These are phyloP conservation scores for Trypanosoma platydactyli DNA, from an alignment of 208 protist species.

Conservation along the genomic window DNA sequence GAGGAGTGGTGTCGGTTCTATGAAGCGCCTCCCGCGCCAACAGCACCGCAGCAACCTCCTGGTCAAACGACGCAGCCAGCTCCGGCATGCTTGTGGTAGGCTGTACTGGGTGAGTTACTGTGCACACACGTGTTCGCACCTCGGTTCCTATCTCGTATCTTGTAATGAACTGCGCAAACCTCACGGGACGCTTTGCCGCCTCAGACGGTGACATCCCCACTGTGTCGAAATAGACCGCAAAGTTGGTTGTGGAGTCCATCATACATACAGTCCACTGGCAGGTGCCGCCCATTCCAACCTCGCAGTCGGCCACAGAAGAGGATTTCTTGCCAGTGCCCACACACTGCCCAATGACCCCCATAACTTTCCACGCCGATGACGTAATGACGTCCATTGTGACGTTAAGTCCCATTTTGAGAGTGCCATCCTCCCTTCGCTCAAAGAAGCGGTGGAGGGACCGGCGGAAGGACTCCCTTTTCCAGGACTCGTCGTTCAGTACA, in stretches of 20 bases:
- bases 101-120: slow-evolving; percentile 56
- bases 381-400: slow-evolving; percentile 96
- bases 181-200: slow-evolving; percentile 34
- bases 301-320: slow-evolving; percentile 75
- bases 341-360: slow-evolving; percentile 92
- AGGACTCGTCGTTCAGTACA: slow-evolving; percentile 96
- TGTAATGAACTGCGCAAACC: slow-evolving; percentile 95
- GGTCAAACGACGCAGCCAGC: slow-evolving; percentile 94
- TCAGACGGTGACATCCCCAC: slow-evolving; percentile 39
- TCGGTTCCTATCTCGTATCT: slow-evolving; percentile 93
- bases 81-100: slow-evolving; percentile 59
- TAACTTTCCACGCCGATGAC: slow-evolving; percentile 95
- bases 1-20: slow-evolving; percentile 95
- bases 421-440: slow-evolving; percentile 71
- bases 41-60: slow-evolving; percentile 97
- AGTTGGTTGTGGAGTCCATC: slow-evolving; percentile 91
- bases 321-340: slow-evolving; percentile 93
- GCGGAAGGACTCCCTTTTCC: slow-evolving; percentile 95
- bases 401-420: slow-evolving; percentile 94
- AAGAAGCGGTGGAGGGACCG: slow-evolving; percentile 93
- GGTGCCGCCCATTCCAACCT: slow-evolving; percentile 97
- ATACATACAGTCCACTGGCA: slow-evolving; percentile 96
- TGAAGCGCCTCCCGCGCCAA: slow-evolving; percentile 96
- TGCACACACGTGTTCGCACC: slow-evolving; percentile 88
- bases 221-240: slow-evolving; percentile 98